Conservation (phyloP, 2,329 filamentous ascomycete genomes). For the Cordyceps militaris region DNA sequence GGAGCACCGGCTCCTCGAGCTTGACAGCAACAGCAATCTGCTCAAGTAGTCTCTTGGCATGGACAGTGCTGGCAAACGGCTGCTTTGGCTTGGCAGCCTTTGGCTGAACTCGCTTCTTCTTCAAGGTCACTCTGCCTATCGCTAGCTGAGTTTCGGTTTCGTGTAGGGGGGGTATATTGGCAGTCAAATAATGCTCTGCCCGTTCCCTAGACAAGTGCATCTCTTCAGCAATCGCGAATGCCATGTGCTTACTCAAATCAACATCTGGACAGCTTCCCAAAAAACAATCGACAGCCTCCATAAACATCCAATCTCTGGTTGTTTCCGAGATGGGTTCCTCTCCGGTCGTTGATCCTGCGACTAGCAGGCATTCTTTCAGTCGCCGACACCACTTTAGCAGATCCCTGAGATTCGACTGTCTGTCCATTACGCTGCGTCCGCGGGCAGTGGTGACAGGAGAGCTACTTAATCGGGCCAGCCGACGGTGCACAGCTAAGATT, state of each 20-base stretch:
- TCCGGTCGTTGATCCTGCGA: slow-evolving; percentile 55
- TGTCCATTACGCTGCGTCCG: slow-evolving; percentile 37
- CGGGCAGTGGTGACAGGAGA: slow-evolving; percentile 28
- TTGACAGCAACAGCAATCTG: slow-evolving; percentile 78
- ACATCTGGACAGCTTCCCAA: slow-evolving; percentile 69
- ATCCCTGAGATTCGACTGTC: slow-evolving; percentile 65
- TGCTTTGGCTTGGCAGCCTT: slow-evolving; percentile 46
- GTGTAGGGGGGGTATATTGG: slow-evolving; percentile 64
- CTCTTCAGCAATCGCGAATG: slow-evolving; percentile 70
- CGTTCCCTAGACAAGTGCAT: slow-evolving; percentile 81
- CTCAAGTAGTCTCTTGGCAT: slow-evolving; percentile 79
- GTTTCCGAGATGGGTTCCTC: slow-evolving; percentile 66
- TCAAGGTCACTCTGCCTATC: slow-evolving; percentile 60
- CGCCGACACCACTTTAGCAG: slow-evolving; percentile 87
- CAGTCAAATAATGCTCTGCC: slow-evolving; percentile 67
- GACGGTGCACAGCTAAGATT: slow-evolving; percentile 52
- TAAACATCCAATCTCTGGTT: slow-evolving; percentile 74
- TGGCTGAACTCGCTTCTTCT: slow-evolving; percentile 47
- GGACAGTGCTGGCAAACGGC: slow-evolving; percentile 81
- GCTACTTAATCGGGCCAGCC: slow-evolving; percentile 45
- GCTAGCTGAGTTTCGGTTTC: slow-evolving; percentile 50
- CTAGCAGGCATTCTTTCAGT: slow-evolving; percentile 57
- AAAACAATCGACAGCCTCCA: slow-evolving; percentile 92
- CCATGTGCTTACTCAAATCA: slow-evolving; percentile 51
- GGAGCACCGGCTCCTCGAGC: slow-evolving; percentile 77